Conservation (phyloP, 108 stramenopile genomes). For the Fistulifera solaris region DNA sequence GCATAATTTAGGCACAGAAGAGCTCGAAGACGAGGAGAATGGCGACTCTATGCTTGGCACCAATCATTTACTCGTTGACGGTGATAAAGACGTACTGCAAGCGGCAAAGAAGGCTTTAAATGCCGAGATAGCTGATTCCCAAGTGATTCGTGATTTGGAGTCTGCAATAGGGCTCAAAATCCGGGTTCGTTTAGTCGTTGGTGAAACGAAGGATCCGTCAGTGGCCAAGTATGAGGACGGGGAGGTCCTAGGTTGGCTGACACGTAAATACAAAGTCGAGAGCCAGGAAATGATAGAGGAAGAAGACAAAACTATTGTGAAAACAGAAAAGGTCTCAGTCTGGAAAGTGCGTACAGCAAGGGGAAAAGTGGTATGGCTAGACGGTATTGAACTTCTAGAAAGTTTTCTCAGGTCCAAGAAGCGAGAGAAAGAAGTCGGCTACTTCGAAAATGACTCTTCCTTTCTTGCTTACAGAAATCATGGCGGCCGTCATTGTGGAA, state of each 20-base stretch:
- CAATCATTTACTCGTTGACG: conserved; percentile 1
- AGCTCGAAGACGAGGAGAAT: conserved; percentile 27
- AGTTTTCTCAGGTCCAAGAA: conserved; percentile 48
- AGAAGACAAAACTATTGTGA: conserved; percentile 13
- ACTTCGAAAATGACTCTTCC: conserved; percentile 66
- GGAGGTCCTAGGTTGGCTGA: conserved; percentile 56
- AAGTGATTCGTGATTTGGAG: conserved; percentile 8
- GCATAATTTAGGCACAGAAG: conserved; percentile 15
- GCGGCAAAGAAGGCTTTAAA: conserved; percentile 11
- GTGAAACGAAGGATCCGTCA: conserved; percentile 35
- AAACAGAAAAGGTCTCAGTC: conserved; percentile 20
- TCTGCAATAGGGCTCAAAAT: conserved; percentile 63
- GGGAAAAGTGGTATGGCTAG: conserved; percentile 40
- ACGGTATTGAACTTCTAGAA: conserved; percentile 40
- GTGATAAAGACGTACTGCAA: conserved; percentile 23
- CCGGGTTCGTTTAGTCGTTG: conserved; percentile 45
- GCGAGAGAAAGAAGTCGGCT: conserved; percentile 43
- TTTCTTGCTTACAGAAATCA: conserved; percentile 64
- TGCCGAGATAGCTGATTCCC: not conserved
- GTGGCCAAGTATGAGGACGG: conserved; percentile 60
- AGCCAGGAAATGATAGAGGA: conserved; percentile 17
- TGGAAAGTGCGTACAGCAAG: conserved; percentile 45
- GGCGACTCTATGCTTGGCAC: conserved; percentile 11
- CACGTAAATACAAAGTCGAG: conserved; percentile 19
- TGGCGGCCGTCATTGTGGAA: conserved; percentile 63